Conservation (phyloP, 768 basidiomycete species). For the Lentinula detonsa region DNA sequence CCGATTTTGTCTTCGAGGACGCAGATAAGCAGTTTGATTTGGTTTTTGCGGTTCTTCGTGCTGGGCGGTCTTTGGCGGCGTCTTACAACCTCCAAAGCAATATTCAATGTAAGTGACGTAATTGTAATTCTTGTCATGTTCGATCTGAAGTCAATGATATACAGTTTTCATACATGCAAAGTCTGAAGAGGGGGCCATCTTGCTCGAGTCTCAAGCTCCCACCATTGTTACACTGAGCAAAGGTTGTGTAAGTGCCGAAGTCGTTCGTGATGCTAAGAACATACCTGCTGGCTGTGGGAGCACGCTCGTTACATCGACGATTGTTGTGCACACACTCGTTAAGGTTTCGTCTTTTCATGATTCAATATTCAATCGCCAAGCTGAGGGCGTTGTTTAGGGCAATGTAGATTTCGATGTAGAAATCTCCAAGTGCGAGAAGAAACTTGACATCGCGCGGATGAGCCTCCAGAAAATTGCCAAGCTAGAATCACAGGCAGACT, state of each 20-base stretch:
- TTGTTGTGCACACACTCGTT: constrained; percentile 81
- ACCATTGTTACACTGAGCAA: constrained; percentile 84
- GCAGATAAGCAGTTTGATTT: constrained; percentile 85
- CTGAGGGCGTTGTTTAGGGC: constrained; percentile 45
- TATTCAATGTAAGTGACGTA: constrained; percentile 71
- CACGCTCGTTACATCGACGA: constrained; percentile 65
- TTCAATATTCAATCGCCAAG: background rate
- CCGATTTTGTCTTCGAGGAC: constrained; percentile 53
- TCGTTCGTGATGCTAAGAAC: constrained; percentile 58
- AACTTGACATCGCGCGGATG: constrained; percentile 63
- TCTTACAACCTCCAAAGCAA: constrained; percentile 85
- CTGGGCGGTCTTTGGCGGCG: constrained; percentile 80
- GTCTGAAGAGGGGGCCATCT: constrained; percentile 49
- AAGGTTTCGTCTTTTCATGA: constrained; percentile 42
- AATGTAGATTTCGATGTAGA: constrained; percentile 86
- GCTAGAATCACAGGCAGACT: constrained; percentile 65
- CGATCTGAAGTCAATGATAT: background rate
- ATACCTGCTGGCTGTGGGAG: constrained; percentile 89
- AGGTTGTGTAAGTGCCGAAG: constrained; percentile 71
- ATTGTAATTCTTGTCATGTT: constrained; percentile 13
- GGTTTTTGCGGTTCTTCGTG: constrained; percentile 71
- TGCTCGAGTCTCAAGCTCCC: constrained; percentile 67
- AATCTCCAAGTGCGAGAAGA: constrained; percentile 87
- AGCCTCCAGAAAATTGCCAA: constrained; percentile 76
- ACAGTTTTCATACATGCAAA: constrained; percentile 77